Evolutionary conservation across 73 alveolate species (phyloP).

Genomic region (Uronychia setigera): DNA sequence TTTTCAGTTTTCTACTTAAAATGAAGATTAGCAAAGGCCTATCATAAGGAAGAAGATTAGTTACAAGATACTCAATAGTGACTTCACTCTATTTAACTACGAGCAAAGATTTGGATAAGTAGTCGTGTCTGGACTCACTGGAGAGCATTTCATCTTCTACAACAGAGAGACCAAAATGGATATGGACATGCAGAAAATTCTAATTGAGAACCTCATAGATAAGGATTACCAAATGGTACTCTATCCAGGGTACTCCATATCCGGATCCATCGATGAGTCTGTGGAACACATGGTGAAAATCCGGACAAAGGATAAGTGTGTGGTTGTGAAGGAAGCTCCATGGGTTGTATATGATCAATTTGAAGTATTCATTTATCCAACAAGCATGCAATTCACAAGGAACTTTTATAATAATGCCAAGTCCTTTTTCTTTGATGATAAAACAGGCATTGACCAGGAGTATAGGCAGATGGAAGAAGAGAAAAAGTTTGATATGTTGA

Average conservation of each 20-base stretch:
- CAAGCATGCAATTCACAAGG: constrained; percentile 54
- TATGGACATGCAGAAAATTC: constrained; percentile 43
- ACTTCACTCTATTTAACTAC: constrained; percentile 12
- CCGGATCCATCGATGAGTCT: not conserved
- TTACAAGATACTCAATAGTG: constrained; percentile 1
- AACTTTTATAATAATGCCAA: constrained; percentile 28
- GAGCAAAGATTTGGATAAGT: constrained; percentile 29
- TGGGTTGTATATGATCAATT: constrained; percentile 67
- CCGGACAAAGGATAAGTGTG: constrained; percentile 51
- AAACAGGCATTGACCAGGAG: constrained; percentile 12
- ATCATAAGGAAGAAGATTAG: constrained; percentile 12
- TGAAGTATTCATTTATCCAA: constrained; percentile 60
- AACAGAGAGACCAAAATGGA: constrained; percentile 52
- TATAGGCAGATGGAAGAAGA: constrained; percentile 31
- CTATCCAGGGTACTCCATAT: constrained; percentile 28
- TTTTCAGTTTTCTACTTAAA: not conserved
- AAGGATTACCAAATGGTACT: constrained; percentile 45
- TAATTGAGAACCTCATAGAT: constrained; percentile 48
- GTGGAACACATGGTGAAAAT: constrained; percentile 46
- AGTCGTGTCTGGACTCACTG: constrained; percentile 24
- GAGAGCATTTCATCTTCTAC: constrained; percentile 26
- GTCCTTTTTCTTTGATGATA: constrained; percentile 35
- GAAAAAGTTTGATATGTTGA: constrained; percentile 49
- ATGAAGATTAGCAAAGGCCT: not conserved
- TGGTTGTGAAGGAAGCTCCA: constrained; percentile 60